phyloP scores from a whole-genome alignment of 2,329 filamentous ascomycete genomes.

The Fonsecaea erecta region DNA sequence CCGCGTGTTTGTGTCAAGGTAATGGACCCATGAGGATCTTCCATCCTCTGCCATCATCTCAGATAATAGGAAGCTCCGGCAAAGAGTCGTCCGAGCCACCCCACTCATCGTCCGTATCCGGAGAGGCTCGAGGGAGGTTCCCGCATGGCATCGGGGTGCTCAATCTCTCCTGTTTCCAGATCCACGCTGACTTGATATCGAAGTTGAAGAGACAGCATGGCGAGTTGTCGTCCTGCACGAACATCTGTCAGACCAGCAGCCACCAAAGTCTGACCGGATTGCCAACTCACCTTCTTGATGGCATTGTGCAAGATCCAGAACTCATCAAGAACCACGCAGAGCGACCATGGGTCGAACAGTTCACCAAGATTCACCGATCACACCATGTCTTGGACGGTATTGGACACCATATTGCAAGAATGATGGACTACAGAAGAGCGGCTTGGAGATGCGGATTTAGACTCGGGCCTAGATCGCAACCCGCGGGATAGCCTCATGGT shows the following conservation, averaged over 20 bases:
- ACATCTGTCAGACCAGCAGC: not conserved
- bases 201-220: constrained; percentile 97
- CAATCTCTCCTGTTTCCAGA: not conserved
- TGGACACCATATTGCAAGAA: constrained; percentile 27
- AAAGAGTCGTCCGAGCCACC: not conserved
- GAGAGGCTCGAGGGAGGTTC: not conserved
- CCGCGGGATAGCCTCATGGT: not conserved
- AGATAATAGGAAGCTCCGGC: not conserved
- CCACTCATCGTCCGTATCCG: not conserved
- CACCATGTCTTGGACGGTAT: constrained; percentile 26
- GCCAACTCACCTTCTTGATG: constrained; percentile 74
- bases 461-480: constrained; percentile 3
- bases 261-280: not conserved
- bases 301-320: constrained; percentile 97
- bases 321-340: constrained; percentile 13
- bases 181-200: constrained; percentile 53
- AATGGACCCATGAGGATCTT: too few relatives aligned
- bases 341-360: constrained; percentile 20
- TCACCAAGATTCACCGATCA: constrained; percentile 17
- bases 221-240: constrained; percentile 81
- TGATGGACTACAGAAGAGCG: constrained; percentile 20
- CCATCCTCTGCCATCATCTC: too few relatives aligned
- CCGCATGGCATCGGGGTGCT: not conserved
- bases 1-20: too few relatives aligned
- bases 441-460: constrained; percentile 17